A percentile compares a stretch with the other conserved stretches of the same genome.
Evolutionary conservation across 179 eudicot species (phyloP).

Genomic region (Spinacia oleracea): DNA sequence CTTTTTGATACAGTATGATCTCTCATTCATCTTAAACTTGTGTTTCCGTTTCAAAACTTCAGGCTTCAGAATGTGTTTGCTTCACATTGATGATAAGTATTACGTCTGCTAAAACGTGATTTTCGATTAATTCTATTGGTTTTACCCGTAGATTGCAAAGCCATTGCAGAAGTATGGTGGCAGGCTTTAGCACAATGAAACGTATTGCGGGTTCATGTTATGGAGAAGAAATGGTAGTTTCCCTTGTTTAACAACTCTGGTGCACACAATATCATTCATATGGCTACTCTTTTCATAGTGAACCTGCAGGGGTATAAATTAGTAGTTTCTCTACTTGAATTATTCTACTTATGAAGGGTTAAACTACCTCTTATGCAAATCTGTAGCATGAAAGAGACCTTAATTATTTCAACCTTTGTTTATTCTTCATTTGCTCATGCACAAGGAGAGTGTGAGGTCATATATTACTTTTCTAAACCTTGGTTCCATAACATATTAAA

Average conservation of each 20-base stretch:
- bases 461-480: not conserved
- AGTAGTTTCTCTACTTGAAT: not conserved
- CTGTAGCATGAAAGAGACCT: not conserved
- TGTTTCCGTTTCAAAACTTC: not conserved
- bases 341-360: not conserved
- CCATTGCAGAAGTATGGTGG: constrained; percentile 98
- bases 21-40: not conserved
- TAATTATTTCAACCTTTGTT: not conserved
- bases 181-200: constrained; percentile 83
- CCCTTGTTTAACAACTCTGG: constrained; percentile 8
- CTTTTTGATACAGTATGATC: constrained; percentile 24
- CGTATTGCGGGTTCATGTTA: constrained; percentile 95
- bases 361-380: not conserved
- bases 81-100: not conserved
- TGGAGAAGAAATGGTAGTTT: constrained; percentile 83
- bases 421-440: not conserved
- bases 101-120: too few species aligned
- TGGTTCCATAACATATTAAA: not conserved
- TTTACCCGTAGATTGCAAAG: constrained; percentile 63
- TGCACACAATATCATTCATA: not conserved
- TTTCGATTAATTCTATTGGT: constrained; percentile 15
- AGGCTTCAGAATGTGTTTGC: not conserved
- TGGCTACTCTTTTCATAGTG: constrained; percentile 4
- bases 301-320: not conserved
- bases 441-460: not conserved